Conservation (phyloP, 345 rosid genomes). For the Murraya paniculata region DNA sequence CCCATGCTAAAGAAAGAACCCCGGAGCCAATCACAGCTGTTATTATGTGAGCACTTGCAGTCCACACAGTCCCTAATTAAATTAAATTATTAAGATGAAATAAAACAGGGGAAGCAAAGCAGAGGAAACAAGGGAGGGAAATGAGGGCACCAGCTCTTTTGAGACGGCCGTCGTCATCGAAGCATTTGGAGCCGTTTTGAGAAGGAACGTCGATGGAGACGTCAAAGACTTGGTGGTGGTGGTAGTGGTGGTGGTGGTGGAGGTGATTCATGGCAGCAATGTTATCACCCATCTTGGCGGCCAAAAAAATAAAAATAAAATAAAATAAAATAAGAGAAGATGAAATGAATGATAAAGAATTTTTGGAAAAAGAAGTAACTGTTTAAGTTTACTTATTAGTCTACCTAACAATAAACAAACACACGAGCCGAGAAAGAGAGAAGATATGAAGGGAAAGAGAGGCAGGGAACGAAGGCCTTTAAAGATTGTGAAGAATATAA, state of each 20-base stretch:
- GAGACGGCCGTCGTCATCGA: conserved; percentile 78
- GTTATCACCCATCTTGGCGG: conserved; percentile 48
- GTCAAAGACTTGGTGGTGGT: conserved; percentile 43
- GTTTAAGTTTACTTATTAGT: background rate
- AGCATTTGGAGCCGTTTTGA: conserved; percentile 39
- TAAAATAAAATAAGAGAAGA: too few relatives aligned
- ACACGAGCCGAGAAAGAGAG: background rate
- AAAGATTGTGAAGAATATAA: background rate
- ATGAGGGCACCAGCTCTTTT: conserved; percentile 50
- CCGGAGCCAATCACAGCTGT: conserved; percentile 91
- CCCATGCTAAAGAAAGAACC: conserved; percentile 85
- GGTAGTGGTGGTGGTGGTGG: conserved; percentile 43
- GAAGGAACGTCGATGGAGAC: conserved; percentile 29
- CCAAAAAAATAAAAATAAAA: background rate
- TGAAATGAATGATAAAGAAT: background rate
- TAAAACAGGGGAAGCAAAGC: background rate
- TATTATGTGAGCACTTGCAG: conserved; percentile 79
- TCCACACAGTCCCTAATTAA: conserved; percentile 65
- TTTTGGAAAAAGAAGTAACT: background rate
- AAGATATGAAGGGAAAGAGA: background rate
- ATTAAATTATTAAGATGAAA: too few relatives aligned
- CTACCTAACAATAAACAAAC: background rate
- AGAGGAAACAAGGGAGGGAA: background rate
- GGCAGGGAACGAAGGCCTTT: background rate
- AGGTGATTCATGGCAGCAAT: conserved; percentile 41